phyloP scores from a whole-genome alignment of 1,284 basidiomycete genomes.

The Tremellales sp. region DNA sequence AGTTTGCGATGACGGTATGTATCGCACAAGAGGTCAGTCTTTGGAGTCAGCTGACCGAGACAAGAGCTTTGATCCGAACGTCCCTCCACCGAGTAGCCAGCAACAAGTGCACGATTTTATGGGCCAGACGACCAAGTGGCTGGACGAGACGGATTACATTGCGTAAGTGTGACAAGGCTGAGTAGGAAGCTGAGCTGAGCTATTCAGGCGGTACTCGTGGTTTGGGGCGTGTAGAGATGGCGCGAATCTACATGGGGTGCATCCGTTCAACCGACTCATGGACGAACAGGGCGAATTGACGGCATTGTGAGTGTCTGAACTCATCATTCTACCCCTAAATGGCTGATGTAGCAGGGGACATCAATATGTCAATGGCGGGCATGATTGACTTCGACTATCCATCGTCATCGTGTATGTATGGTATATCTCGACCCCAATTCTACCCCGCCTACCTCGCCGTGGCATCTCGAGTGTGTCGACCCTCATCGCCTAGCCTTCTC shows the following conservation, averaged over 20 bases:
- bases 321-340: background rate
- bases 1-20: constrained; percentile 42
- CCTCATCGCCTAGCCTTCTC: no score
- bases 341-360: constrained; percentile 18
- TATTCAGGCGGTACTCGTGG: constrained; percentile 32
- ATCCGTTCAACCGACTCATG: constrained; percentile 37
- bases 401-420: background rate
- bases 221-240: constrained; percentile 27
- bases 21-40: no score
- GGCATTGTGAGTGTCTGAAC: constrained; percentile 23
- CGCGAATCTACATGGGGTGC: constrained; percentile 30
- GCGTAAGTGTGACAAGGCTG: constrained; percentile 8
- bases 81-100: constrained; percentile 26
- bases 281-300: constrained; percentile 29
- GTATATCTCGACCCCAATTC: no score
- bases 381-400: constrained; percentile 11
- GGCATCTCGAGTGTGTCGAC: no score
- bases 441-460: no score
- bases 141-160: constrained; percentile 33
- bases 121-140: constrained; percentile 38
- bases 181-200: background rate
- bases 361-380: constrained; percentile 31
- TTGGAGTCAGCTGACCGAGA: no score
- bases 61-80: constrained; percentile 36
- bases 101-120: constrained; percentile 47